Evolutionary conservation across 441 rosid species (phyloP).

Genomic region (Erodium trifolium): DNA sequence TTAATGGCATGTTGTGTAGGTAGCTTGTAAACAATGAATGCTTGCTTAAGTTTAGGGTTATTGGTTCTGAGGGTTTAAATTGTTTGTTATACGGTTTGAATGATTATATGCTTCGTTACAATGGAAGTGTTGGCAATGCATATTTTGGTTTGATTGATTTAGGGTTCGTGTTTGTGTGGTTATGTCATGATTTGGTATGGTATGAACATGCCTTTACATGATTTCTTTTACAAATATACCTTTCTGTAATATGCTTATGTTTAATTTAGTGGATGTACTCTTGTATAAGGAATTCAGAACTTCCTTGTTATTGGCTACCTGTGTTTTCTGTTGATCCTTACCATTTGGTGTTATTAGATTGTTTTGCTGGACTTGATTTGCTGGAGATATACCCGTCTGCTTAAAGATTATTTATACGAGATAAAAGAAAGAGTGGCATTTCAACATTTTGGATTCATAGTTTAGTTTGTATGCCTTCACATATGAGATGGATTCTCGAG

Average conservation of each 20-base stretch:
- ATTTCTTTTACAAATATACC: background rate
- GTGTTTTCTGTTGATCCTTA: background rate
- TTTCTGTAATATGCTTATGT: background rate
- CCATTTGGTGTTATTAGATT: background rate
- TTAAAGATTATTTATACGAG: slow-evolving; percentile 19
- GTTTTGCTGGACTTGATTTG: slow-evolving; percentile 14
- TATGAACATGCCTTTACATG: background rate
- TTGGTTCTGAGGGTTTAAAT: background rate
- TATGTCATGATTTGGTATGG: background rate
- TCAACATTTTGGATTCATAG: slow-evolving; percentile 20
- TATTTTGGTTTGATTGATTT: background rate
- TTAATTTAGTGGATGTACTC: background rate
- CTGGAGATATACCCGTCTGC: slow-evolving; percentile 6
- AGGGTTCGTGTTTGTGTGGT: background rate
- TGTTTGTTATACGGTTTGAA: background rate
- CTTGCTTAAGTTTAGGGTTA: background rate
- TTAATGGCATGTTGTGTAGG: background rate
- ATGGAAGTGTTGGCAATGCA: background rate
- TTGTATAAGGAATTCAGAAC: background rate
- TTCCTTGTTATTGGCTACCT: background rate
- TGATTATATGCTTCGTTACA: background rate
- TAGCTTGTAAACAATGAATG: background rate
- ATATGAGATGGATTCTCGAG: slow-evolving; percentile 83
- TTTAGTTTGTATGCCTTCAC: slow-evolving; percentile 59
- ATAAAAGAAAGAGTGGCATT: slow-evolving; percentile 17